Conservation (phyloP, 1,284 basidiomycete species). For the Grifola frondosa region DNA sequence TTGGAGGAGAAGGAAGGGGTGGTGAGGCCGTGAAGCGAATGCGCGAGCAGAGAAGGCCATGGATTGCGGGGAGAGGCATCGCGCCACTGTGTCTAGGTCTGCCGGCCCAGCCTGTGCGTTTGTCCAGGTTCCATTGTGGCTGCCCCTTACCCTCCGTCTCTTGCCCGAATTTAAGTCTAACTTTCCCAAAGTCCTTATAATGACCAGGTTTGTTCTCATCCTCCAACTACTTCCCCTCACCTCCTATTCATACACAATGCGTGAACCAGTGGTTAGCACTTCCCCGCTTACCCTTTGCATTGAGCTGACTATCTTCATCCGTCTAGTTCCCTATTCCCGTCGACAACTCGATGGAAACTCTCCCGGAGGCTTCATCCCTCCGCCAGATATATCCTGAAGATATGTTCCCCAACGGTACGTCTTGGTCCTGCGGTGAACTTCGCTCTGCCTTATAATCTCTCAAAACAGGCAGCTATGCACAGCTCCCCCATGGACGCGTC, state of each 20-base stretch:
- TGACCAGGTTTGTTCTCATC: constrained; percentile 7
- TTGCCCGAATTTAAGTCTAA: not conserved
- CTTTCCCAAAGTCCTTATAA: too few relatives aligned
- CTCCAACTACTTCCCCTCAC: not conserved
- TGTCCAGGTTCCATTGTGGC: not conserved
- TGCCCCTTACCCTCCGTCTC: too few relatives aligned
- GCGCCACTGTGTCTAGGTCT: not conserved
- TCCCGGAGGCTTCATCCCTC: constrained; percentile 20
- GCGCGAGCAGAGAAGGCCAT: constrained; percentile 33
- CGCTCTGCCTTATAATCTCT: not conserved
- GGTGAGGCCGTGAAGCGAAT: constrained; percentile 40
- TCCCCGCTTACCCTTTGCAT: too few relatives aligned
- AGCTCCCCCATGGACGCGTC: constrained; percentile 35
- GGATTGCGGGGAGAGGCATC: constrained; percentile 26
- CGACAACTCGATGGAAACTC: constrained; percentile 27
- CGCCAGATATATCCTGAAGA: constrained; percentile 30
- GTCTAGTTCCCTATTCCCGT: constrained; percentile 22
- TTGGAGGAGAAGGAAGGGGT: constrained; percentile 59
- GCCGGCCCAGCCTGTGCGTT: not conserved
- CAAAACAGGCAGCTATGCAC: constrained; percentile 24
- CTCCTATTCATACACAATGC: too few relatives aligned
- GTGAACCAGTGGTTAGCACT: too few relatives aligned
- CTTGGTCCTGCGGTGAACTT: not conserved
- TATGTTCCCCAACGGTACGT: constrained; percentile 26
- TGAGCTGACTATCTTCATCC: not conserved